Base-by-base conservation (phyloP, 768 basidiomycete species). In the Xanthoconium purpureum region DNA sequence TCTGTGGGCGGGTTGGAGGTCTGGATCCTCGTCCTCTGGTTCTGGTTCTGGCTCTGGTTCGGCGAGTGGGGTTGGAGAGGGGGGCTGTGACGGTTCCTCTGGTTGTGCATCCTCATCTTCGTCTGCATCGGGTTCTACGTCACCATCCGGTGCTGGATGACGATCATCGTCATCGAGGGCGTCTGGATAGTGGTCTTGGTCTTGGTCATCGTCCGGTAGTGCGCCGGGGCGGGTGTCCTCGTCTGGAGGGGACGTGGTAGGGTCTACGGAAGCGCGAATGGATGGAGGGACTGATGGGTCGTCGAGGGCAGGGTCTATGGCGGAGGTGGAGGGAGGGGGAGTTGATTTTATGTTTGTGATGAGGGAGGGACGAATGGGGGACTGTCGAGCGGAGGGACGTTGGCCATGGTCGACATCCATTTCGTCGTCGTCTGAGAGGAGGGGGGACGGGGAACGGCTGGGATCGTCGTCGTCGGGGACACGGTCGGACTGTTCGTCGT, bases 1-100 rank as follows among this genome's bases (percentile, higher is more conserved):
- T 20, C 91, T 80, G 68, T 91, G 89, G 1, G 87, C 88, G 44
- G 88, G 88, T 57, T 91, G 89, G 52, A 91, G 73, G 58, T 94
- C 92, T 12, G 79, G 76, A 52, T 88, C 87, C 45, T 83, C 80
- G 37, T 75, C 71, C 14, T 71, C 71, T 32, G 48, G 62, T 33
- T 69, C 67, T 1, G 57, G 66, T 15, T 70, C 68, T 3, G 57
- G 67, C 28, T 72, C 69, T 0, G 61, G 63, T 63, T 71, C 68
- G 0, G 55, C 42, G 30, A 57, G 56, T 0, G 67, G 67, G 3
- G 67, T 64, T 6, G 66, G 66, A 30, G 66, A 67, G 11, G 66
- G 59, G 3, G 67, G 66, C 3, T 59, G 67, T 0, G 66, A 67
- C 3, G 64, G 67, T 1, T 69, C 67, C 14, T 59, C 66, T 6